A percentile compares a stretch with the other conserved stretches of the same genome.
Evolutionary conservation across 1,284 basidiomycete species (phyloP).

Genomic region (Sporisorium iseilematis-ciliati): DNA sequence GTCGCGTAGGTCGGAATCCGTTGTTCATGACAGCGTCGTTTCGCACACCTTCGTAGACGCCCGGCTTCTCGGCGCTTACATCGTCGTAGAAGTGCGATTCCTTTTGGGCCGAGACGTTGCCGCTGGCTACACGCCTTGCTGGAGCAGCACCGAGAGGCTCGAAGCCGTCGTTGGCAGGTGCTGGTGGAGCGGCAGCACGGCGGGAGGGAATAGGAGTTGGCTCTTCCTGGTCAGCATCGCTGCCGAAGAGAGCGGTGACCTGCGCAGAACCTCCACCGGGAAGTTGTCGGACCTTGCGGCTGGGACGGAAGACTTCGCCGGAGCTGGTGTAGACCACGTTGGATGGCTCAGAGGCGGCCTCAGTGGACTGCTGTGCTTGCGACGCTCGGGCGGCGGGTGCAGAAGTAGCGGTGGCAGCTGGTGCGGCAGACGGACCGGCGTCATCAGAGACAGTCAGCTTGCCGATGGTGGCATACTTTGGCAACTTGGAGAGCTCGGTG

Average conservation of each 20-base stretch:
- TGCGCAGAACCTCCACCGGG: slow-evolving; percentile 57
- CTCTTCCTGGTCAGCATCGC: slow-evolving; percentile 43
- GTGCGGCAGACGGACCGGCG: slow-evolving; percentile 25
- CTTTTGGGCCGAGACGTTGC: slow-evolving; percentile 29
- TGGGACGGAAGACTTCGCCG: slow-evolving; percentile 61
- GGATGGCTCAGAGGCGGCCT: slow-evolving; percentile 6
- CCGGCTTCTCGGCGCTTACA: slow-evolving; percentile 26
- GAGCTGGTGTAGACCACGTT: slow-evolving; percentile 56
- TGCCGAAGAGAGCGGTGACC: slow-evolving; percentile 58
- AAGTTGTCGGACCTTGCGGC: slow-evolving; percentile 60
- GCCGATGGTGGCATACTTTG: slow-evolving; percentile 61
- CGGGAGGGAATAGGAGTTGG: slow-evolving; percentile 12
- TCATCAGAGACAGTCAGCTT: slow-evolving; percentile 38
- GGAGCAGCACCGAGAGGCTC: slow-evolving; percentile 36
- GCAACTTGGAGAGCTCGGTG: slow-evolving; percentile 58
- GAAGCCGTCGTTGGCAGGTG: slow-evolving; percentile 27
- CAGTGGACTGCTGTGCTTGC: slow-evolving; percentile 12
- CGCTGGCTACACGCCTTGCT: slow-evolving; percentile 30
- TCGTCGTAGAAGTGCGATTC: slow-evolving; percentile 36
- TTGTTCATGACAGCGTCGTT: slow-evolving; percentile 54
- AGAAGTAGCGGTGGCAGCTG: slow-evolving; percentile 7
- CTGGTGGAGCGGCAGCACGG: slow-evolving; percentile 16
- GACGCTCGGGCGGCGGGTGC: slow-evolving; percentile 5
- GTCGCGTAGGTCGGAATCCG: slow-evolving; percentile 56
- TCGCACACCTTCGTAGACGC: slow-evolving; percentile 46